A percentile compares a stretch with the other conserved stretches of the same genome.
Conservation (phyloP, 2,329 filamentous ascomycete genomes). For the Boeremia lycopersici region DNA sequence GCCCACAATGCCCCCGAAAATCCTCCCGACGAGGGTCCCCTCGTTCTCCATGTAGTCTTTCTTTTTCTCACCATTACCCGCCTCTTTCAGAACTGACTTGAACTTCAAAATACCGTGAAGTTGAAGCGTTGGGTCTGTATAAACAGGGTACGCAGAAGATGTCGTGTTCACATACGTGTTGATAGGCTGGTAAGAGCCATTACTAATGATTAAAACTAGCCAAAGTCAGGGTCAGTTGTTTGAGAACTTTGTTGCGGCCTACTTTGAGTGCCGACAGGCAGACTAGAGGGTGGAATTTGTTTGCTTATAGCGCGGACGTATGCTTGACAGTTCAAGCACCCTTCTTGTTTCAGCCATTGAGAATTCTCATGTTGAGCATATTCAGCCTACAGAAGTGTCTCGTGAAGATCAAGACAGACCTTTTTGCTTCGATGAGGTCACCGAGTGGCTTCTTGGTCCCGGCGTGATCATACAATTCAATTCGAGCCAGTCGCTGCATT, state of each 20-base stretch:
- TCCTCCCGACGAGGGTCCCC: conserved; percentile 18
- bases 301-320: conserved; percentile 29
- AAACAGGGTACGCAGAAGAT: conserved; percentile 29
- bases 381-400: conserved; percentile 28
- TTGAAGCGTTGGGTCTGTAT: conserved; percentile 28
- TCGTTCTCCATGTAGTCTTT: conserved; percentile 32
- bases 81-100: conserved; percentile 25
- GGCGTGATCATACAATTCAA: conserved; percentile 27
- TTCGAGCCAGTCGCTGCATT: conserved; percentile 17
- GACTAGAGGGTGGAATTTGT: conserved; percentile 24
- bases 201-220: conserved; percentile 27
- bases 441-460: conserved; percentile 22
- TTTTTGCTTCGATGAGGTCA: conserved; percentile 21
- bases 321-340: conserved; percentile 35
- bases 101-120: conserved; percentile 31
- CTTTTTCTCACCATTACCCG: conserved; percentile 16
- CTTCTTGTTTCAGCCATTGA: not conserved
- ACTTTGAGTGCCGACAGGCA: conserved; percentile 29
- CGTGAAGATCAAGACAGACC: conserved; percentile 27
- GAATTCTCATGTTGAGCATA: not conserved
- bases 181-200: conserved; percentile 35
- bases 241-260: not conserved
- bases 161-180: conserved; percentile 22
- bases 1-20: conserved; percentile 27
- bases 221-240: not conserved